These are phyloP conservation scores for Backusella sp. DNA, from an alignment of 192 early-diverging fungal species.

Conservation along the genomic window DNA sequence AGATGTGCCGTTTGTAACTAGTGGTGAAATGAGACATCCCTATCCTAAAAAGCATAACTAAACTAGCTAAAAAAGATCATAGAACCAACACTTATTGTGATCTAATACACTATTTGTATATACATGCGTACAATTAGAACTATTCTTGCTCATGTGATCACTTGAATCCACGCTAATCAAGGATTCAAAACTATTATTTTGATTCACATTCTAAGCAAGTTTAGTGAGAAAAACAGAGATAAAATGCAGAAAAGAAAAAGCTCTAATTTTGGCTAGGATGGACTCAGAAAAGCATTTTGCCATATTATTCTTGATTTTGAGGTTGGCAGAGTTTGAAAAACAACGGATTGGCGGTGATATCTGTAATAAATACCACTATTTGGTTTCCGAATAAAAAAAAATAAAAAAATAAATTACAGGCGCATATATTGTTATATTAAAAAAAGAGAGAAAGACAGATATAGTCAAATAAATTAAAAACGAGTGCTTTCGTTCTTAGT, in stretches of 20 bases:
- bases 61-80: neutral
- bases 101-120: neutral
- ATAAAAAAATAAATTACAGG: neutral
- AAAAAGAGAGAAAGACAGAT: neutral
- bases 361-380: neutral
- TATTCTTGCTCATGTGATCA: neutral
- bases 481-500: neutral
- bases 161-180: neutral
- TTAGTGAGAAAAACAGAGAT: neutral
- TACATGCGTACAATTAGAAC: neutral
- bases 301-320: neutral
- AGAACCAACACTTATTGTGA: neutral
- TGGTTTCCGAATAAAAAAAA: neutral
- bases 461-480: neutral
- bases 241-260: neutral
- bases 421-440: neutral
- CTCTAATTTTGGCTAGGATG: neutral
- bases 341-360: constrained; percentile 2
- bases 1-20: neutral
- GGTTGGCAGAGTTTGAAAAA: constrained; percentile 6
- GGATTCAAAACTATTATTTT: neutral
- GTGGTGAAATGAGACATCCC: neutral
- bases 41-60: neutral
- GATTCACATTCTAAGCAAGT: neutral
- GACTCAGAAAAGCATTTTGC: neutral